phyloP scores from a whole-genome alignment of 2,329 filamentous ascomycete genomes.

The Alternaria brassicae region DNA sequence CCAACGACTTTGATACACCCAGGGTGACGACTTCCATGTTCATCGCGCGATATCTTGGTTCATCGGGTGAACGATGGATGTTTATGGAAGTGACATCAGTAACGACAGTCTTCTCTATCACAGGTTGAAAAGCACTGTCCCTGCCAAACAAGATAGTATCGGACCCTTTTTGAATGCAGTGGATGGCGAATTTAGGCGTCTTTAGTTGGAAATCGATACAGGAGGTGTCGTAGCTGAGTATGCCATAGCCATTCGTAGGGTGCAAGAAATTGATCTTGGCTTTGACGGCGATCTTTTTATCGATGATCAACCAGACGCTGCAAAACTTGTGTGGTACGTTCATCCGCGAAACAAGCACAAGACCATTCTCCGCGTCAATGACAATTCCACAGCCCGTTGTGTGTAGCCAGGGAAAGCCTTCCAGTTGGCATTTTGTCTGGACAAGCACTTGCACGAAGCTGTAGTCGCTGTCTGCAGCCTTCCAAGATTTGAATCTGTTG shows the following conservation, averaged over 20 bases:
- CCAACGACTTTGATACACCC: slow-evolving; percentile 86
- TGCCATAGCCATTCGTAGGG: slow-evolving; percentile 93
- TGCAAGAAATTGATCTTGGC: slow-evolving; percentile 96
- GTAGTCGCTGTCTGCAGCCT: slow-evolving; percentile 89
- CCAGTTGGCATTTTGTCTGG: slow-evolving; percentile 92
- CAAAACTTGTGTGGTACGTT: slow-evolving; percentile 96
- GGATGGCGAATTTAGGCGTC: slow-evolving; percentile 81
- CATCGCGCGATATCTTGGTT: slow-evolving; percentile 90
- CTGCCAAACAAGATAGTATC: slow-evolving; percentile 98
- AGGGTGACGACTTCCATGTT: slow-evolving; percentile 98
- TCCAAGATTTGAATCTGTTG: slow-evolving; percentile 85
- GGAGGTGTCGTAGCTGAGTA: slow-evolving; percentile 91
- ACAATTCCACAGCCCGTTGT: slow-evolving; percentile 96
- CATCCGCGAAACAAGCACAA: slow-evolving; percentile 92
- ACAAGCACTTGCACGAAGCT: slow-evolving; percentile 95
- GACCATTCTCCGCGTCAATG: slow-evolving; percentile 94
- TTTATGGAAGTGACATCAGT: slow-evolving; percentile 97
- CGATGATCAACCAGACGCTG: slow-evolving; percentile 94
- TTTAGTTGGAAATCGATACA: slow-evolving; percentile 94
- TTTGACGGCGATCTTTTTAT: slow-evolving; percentile 92
- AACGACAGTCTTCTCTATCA: slow-evolving; percentile 91
- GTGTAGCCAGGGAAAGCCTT: slow-evolving; percentile 94
- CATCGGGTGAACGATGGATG: slow-evolving; percentile 89
- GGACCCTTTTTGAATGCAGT: slow-evolving; percentile 88
- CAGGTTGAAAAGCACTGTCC: slow-evolving; percentile 92